phyloP scores from a whole-genome alignment of 2,329 filamentous ascomycete genomes.

The Cladobotryum protrusum region DNA sequence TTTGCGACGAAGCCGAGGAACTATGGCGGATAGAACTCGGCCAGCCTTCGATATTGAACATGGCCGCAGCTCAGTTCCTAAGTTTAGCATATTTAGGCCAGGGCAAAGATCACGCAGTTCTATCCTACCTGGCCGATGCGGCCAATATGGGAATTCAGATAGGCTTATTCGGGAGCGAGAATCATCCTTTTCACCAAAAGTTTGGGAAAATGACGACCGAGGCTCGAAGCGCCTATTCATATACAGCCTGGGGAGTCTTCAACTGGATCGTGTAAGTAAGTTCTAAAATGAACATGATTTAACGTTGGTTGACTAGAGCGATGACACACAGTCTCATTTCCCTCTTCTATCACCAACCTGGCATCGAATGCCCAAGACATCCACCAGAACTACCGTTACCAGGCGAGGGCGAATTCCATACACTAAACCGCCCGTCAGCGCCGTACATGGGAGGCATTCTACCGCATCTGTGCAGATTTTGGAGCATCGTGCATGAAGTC shows the following conservation, averaged over 20 bases:
- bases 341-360: constrained; percentile 5
- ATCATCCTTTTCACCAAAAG: background rate
- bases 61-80: constrained; percentile 28
- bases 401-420: background rate
- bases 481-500: constrained; percentile 31
- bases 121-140: constrained; percentile 24
- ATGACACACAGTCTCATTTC: background rate
- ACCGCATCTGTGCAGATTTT: constrained; percentile 28
- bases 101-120: constrained; percentile 28
- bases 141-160: constrained; percentile 25
- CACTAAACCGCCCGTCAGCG: background rate
- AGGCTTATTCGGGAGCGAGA: constrained; percentile 22
- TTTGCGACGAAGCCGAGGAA: constrained; percentile 23
- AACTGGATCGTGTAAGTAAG: constrained; percentile 32
- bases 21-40: constrained; percentile 18
- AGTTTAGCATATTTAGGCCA: constrained; percentile 28
- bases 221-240: constrained; percentile 12
- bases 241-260: constrained; percentile 28
- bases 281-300: background rate
- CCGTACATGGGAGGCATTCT: constrained; percentile 24
- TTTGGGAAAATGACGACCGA: constrained; percentile 5
- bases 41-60: constrained; percentile 19
- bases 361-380: background rate
- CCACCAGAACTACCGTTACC: constrained; percentile 2
- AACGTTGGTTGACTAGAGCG: background rate